Evolutionary conservation across 495 filamentous ascomycete genomes (phyloP).

Genomic region (Penicillium ochrochloron): DNA sequence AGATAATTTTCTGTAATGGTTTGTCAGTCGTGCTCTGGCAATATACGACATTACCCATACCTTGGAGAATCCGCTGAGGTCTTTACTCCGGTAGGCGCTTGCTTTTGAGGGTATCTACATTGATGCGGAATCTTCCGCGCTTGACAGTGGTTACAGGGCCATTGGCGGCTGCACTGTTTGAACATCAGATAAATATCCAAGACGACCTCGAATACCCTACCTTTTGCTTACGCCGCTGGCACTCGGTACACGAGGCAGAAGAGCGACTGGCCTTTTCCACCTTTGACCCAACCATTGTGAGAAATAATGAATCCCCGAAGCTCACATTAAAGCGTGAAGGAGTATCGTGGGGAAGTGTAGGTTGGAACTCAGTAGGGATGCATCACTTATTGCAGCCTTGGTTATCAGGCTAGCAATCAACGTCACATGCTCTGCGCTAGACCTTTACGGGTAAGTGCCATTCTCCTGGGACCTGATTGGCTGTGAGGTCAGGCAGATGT

Average conservation of each 20-base stretch:
- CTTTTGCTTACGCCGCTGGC: constrained; percentile 45
- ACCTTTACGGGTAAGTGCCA: not conserved
- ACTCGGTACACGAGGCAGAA: constrained; percentile 39
- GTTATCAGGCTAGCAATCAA: not conserved
- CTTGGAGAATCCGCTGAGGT: constrained; percentile 14
- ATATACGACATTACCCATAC: constrained; percentile 13
- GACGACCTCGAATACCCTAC: constrained; percentile 18
- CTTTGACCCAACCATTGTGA: constrained; percentile 25
- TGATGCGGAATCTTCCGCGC: constrained; percentile 36
- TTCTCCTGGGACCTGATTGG: not conserved
- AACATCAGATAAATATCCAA: not conserved
- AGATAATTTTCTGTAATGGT: not conserved
- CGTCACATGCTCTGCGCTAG: constrained; percentile 7
- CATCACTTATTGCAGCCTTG: not conserved
- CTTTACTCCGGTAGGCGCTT: constrained; percentile 10
- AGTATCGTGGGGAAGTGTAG: not conserved
- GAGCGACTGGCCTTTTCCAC: constrained; percentile 21
- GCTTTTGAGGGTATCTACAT: constrained; percentile 33
- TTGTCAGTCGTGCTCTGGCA: not conserved
- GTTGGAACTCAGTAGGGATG: not conserved
- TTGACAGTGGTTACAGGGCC: constrained; percentile 44
- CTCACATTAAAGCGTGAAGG: not conserved
- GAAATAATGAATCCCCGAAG: not conserved
- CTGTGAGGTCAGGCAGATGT: not conserved
- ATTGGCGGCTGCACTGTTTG: constrained; percentile 39